Evolutionary conservation across 495 filamentous ascomycete species (phyloP).

Genomic region (Immersiella caudata): DNA sequence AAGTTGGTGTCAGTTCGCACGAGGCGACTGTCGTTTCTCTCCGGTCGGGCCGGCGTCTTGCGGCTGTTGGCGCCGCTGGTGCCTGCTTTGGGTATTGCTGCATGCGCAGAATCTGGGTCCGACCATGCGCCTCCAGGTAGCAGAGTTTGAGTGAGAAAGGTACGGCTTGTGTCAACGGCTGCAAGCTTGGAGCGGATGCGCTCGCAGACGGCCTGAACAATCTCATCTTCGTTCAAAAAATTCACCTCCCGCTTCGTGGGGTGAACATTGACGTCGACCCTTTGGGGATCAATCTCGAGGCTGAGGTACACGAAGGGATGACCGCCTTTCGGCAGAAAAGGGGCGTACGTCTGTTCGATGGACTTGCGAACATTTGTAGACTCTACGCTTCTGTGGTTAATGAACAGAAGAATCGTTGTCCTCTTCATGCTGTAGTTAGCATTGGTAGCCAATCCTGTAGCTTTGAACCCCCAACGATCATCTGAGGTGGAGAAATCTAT

Average conservation of each 20-base stretch:
- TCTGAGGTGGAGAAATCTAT: constrained; percentile 75
- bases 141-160: constrained; percentile 90
- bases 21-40: constrained; percentile 77
- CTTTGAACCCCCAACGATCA: constrained; percentile 78
- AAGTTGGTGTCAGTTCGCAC: constrained; percentile 87
- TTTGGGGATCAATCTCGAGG: constrained; percentile 87
- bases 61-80: constrained; percentile 33
- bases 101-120: constrained; percentile 37
- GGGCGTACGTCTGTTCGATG: constrained; percentile 86
- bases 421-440: constrained; percentile 96
- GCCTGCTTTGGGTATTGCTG: constrained; percentile 44
- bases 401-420: constrained; percentile 87
- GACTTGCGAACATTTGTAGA: constrained; percentile 87
- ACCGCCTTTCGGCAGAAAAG: constrained; percentile 90
- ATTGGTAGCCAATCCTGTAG: constrained; percentile 82
- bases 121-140: constrained; percentile 65
- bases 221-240: constrained; percentile 97
- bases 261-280: constrained; percentile 97
- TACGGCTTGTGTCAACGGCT: constrained; percentile 90
- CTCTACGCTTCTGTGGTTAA: constrained; percentile 97
- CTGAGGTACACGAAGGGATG: constrained; percentile 95
- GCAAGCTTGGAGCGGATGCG: constrained; percentile 78
- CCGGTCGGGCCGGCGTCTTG: constrained; percentile 56
- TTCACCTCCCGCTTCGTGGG: constrained; percentile 98
- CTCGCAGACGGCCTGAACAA: constrained; percentile 84